A percentile compares a stretch with the other conserved stretches of the same genome.
Evolutionary conservation across 2,329 filamentous ascomycete species (phyloP).

Genomic region (Penicillium polonicum): DNA sequence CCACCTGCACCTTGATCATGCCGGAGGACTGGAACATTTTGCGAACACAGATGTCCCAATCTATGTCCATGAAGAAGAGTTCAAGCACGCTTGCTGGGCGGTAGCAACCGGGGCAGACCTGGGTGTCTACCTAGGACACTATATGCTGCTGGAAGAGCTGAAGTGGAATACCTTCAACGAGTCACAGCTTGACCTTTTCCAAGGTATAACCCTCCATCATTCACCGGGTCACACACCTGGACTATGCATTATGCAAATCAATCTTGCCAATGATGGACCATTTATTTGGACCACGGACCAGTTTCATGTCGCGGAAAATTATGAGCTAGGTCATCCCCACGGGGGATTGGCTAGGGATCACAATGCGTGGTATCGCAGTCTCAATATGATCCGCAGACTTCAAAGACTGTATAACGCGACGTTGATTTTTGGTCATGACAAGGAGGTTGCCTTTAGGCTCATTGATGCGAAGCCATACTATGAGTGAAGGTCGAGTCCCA

Average conservation of each 20-base stretch:
- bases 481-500: not conserved
- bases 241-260: conserved; percentile 39
- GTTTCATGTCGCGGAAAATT: conserved; percentile 44
- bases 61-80: conserved; percentile 50
- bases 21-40: conserved; percentile 50
- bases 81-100: conserved; percentile 48
- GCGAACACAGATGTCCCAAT: conserved; percentile 45
- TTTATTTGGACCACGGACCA: conserved; percentile 46
- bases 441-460: not conserved
- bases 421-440: conserved; percentile 37
- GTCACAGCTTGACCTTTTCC: conserved; percentile 39
- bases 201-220: conserved; percentile 42
- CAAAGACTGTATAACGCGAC: conserved; percentile 32
- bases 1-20: conserved; percentile 51
- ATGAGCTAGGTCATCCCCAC: conserved; percentile 35
- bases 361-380: conserved; percentile 37
- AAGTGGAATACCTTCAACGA: conserved; percentile 49
- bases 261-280: conserved; percentile 37
- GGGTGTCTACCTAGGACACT: conserved; percentile 42
- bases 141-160: conserved; percentile 36
- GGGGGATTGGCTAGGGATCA: conserved; percentile 41
- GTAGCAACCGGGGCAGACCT: conserved; percentile 44
- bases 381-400: conserved; percentile 30
- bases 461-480: not conserved
- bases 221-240: conserved; percentile 41